Percentiles rank a stretch among this genome's conserved stretches.
These are phyloP conservation scores for Myochromella boudieri DNA, from an alignment of 768 basidiomycete species.

Conservation along the genomic window DNA sequence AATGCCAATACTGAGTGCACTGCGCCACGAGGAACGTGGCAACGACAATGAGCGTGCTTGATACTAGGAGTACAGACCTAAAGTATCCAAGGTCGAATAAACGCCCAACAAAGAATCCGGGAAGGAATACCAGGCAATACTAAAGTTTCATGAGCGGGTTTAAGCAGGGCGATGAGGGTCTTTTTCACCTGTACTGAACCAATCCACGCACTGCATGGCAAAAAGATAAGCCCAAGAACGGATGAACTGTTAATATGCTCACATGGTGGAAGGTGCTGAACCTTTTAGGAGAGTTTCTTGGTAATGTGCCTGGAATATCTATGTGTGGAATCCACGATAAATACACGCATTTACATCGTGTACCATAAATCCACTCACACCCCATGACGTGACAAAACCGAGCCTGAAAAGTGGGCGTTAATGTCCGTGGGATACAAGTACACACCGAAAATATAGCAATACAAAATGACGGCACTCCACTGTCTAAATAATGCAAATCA, in stretches of 20 bases:
- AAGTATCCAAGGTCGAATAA: slow-evolving; percentile 64
- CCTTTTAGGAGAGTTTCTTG: slow-evolving; percentile 41
- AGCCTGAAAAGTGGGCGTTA: too few species aligned
- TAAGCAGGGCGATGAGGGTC: not conserved
- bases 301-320: slow-evolving; percentile 66
- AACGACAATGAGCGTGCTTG: slow-evolving; percentile 43
- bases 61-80: slow-evolving; percentile 41
- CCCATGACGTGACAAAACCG: slow-evolving; percentile 58
- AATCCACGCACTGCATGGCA: slow-evolving; percentile 34
- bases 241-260: slow-evolving; percentile 8
- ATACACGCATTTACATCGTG: too few species aligned
- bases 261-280: slow-evolving; percentile 56
- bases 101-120: slow-evolving; percentile 51
- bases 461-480: too few species aligned
- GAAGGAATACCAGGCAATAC: slow-evolving; percentile 52
- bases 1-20: slow-evolving; percentile 68
- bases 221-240: not conserved
- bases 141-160: too few species aligned
- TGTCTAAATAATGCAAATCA: too few species aligned
- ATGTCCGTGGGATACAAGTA: too few species aligned
- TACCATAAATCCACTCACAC: slow-evolving; percentile 36
- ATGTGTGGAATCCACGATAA: not conserved
- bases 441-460: too few species aligned
- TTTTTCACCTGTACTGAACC: slow-evolving; percentile 41
- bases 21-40: slow-evolving; percentile 55